A percentile compares a stretch with the other conserved stretches of the same genome.
phyloP scores from a whole-genome alignment of 768 basidiomycete species.

The Boletus vinaceobasis region DNA sequence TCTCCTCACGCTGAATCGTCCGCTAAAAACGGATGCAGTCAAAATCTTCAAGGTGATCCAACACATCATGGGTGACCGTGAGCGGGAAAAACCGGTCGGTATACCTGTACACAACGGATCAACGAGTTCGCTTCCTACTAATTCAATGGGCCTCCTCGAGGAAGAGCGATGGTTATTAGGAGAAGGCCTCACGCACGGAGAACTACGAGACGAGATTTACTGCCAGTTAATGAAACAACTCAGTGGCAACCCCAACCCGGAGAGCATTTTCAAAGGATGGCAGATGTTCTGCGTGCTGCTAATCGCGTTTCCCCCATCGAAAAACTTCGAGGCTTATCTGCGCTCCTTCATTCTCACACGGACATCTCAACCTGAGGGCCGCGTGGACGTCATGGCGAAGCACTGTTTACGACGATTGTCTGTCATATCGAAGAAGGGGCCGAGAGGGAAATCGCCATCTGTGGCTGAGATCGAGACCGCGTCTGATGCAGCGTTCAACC shows the following conservation, averaged over 20 bases:
- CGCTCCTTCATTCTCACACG: constrained; percentile 74
- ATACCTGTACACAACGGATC: constrained; percentile 46
- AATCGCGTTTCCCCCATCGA: constrained; percentile 91
- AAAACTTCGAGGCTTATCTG: constrained; percentile 86
- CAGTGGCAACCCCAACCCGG: constrained; percentile 76
- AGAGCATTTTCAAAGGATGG: constrained; percentile 89
- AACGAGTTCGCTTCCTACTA: constrained; percentile 41
- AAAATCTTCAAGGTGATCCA: constrained; percentile 88
- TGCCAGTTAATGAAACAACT: constrained; percentile 93
- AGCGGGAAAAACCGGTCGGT: constrained; percentile 59
- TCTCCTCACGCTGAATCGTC: constrained; percentile 64
- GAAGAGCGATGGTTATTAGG: constrained; percentile 85
- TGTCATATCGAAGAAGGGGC: constrained; percentile 77
- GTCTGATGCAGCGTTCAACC: constrained; percentile 93
- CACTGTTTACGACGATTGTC: constrained; percentile 80
- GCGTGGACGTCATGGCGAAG: constrained; percentile 88
- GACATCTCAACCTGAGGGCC: constrained; percentile 62
- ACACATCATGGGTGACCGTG: constrained; percentile 90
- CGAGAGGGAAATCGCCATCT: constrained; percentile 79
- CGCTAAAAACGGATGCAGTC: constrained; percentile 72
- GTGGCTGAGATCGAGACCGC: constrained; percentile 89
- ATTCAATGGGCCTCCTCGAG: constrained; percentile 54
- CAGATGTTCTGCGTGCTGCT: constrained; percentile 87
- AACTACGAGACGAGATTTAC: constrained; percentile 90
- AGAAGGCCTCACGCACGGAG: constrained; percentile 75